Conservation (phyloP, 2,329 filamentous ascomycete species). For the Elsinoe perseae region DNA sequence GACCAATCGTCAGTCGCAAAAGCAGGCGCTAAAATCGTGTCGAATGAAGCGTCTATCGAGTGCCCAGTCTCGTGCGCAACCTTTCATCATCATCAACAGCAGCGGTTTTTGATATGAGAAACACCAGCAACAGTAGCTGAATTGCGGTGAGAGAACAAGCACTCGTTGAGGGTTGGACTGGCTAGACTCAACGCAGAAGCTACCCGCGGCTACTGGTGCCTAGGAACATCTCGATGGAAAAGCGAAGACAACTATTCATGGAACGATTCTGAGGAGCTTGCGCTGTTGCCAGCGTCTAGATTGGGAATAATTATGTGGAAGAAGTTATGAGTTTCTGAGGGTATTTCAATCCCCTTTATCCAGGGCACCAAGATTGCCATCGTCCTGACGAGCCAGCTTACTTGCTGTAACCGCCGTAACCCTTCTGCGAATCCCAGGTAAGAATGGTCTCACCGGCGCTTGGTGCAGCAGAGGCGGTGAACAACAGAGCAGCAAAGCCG, state of each 20-base stretch:
- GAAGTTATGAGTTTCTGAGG: background rate
- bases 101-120: background rate
- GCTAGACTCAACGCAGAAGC: background rate
- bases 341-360: background rate
- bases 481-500: constrained; percentile 2
- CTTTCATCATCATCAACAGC: constrained; percentile 1
- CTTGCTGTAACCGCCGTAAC: constrained; percentile 4
- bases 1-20: constrained; percentile 6
- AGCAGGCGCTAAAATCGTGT: constrained; percentile 6
- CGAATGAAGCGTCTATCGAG: constrained; percentile 6
- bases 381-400: constrained; percentile 3
- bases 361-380: constrained; percentile 5
- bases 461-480: background rate
- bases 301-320: constrained; percentile 1
- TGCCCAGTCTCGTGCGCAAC: constrained; percentile 4
- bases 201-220: constrained; percentile 1
- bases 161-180: constrained; percentile 1
- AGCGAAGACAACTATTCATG: background rate
- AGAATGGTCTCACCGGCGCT: background rate
- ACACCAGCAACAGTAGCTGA: constrained; percentile 1
- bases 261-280: constrained; percentile 1
- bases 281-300: constrained; percentile 5
- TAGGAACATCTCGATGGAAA: constrained; percentile 4
- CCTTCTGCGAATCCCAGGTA: background rate
- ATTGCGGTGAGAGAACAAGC: background rate